Evolutionary conservation across 371 early-diverging fungal genomes (phyloP), one percentile per base, ranked within the genome.

Genomic region (Rhizopus microsporus): DNA sequence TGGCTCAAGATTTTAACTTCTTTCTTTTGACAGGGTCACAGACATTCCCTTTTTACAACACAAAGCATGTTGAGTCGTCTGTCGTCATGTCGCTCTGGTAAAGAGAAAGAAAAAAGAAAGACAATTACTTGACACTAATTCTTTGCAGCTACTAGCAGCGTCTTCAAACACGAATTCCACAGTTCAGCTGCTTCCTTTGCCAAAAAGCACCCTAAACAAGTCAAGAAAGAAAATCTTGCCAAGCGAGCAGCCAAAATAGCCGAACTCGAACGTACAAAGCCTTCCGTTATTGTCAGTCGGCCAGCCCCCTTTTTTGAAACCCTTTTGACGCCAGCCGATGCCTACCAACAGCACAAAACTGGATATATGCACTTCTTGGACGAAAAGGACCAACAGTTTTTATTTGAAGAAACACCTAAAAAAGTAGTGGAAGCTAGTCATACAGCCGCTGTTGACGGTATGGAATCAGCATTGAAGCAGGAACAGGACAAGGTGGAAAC

Each of bases 401-500:
- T 88, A 39, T 85, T 85, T 56, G 77, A 85, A 30, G 72, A 82
- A n/a, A 80, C 77, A 16, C 86, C 88, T 13, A 71, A 79, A 52
- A 80, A 75, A 9, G 56, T 64, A 38, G 74, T 81, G 0, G 79
- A 85, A 37, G 63, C 60, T 15, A 59, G 48, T 33, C 63, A 66
- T 52, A 56, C 72, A 54, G 71, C 68, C 44, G 78, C 74, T 37
- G 67, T 71, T 5, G 69, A 71, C 15, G 75, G 75, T 52, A 59
- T 65, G 17, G 74, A 76, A 5, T 68, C 74, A 29, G 77, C 76
- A 17, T 59, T 76, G 60, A 67, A 67, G 62, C 72, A 58, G 42
- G 85, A 81, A 57, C 60, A 67, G 43, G 57, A 63, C 30, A 82
- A 83, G 68, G 83, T 80, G 4, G 92, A 93, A 57, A 75, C 90